phyloP scores from a whole-genome alignment of 2,329 filamentous ascomycete species.

The Rhexocercosporidium sp. region DNA sequence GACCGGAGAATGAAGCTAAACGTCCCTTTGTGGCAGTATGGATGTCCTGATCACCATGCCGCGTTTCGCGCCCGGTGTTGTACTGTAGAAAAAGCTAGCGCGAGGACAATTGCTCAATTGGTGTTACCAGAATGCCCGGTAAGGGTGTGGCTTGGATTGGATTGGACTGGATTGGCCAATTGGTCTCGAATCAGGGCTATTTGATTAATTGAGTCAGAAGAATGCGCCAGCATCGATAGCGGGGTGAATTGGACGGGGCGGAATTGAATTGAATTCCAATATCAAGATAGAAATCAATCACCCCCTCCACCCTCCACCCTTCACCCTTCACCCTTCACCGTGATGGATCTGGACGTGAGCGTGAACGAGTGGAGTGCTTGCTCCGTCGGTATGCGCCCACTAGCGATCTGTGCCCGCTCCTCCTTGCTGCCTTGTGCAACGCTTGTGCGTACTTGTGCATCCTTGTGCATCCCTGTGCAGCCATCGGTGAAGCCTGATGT shows the following conservation, averaged over 20 bases:
- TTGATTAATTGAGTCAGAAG: neutral
- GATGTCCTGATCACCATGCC: constrained; percentile 2
- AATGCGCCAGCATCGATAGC: neutral
- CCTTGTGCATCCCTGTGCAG: too few relatives aligned
- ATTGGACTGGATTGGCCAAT: neutral
- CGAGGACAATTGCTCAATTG: neutral
- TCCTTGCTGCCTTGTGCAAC: too few relatives aligned
- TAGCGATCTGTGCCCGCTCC: neutral
- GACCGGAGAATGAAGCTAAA: neutral
- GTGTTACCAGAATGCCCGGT: neutral
- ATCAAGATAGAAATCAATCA: constrained; percentile 10
- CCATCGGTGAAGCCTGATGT: constrained; percentile 4
- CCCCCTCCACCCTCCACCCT: too few relatives aligned
- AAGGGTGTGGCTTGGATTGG: neutral
- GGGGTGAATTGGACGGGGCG: neutral
- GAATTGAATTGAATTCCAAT: neutral
- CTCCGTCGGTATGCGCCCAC: neutral
- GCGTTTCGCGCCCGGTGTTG: constrained; percentile 3
- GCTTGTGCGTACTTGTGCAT: too few relatives aligned
- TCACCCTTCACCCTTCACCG: constrained; percentile 3
- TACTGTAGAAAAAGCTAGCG: neutral
- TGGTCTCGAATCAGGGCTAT: neutral
- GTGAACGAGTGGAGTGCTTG: neutral
- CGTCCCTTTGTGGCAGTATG: neutral
- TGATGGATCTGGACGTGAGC: neutral